phyloP scores from a whole-genome alignment of 2,329 filamentous ascomycete genomes.

The Aspergillus transmontanensis region DNA sequence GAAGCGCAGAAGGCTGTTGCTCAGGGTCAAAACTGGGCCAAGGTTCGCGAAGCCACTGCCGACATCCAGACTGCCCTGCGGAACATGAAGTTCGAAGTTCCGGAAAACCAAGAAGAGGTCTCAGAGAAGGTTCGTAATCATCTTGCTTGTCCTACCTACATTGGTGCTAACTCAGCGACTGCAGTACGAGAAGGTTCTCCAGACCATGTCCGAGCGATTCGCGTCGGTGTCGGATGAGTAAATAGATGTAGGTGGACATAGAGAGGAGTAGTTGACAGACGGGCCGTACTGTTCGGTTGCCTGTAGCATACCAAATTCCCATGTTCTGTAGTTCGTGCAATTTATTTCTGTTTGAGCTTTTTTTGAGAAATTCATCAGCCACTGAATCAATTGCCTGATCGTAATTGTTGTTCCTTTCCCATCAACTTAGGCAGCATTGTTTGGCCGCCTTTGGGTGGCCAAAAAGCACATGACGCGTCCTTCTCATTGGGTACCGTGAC shows the following conservation, averaged over 20 bases:
- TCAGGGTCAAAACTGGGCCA: constrained; percentile 88
- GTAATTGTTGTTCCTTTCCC: background rate
- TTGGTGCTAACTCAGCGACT: constrained; percentile 42
- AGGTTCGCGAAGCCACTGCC: constrained; percentile 85
- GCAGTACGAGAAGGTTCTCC: constrained; percentile 88
- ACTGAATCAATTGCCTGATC: constrained; percentile 3
- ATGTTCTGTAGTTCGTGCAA: constrained; percentile 35
- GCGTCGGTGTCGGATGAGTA: constrained; percentile 95
- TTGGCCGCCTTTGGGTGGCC: constrained; percentile 17
- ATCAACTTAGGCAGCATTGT: constrained; percentile 16
- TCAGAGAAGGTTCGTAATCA: constrained; percentile 70
- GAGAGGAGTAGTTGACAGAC: background rate
- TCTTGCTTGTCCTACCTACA: background rate
- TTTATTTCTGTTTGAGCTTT: constrained; percentile 8
- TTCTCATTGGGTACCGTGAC: background rate
- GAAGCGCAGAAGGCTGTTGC: constrained; percentile 94
- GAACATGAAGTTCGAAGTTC: constrained; percentile 96
- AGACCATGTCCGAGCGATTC: constrained; percentile 96
- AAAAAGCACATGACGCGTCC: constrained; percentile 23
- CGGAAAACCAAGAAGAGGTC: constrained; percentile 77
- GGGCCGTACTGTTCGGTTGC: constrained; percentile 14
- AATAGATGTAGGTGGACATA: constrained; percentile 14
- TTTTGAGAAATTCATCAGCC: constrained; percentile 6
- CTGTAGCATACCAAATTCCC: constrained; percentile 40
- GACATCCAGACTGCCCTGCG: constrained; percentile 84